Conservation (phyloP, 768 basidiomycete species). For the Hericium erinaceus region DNA sequence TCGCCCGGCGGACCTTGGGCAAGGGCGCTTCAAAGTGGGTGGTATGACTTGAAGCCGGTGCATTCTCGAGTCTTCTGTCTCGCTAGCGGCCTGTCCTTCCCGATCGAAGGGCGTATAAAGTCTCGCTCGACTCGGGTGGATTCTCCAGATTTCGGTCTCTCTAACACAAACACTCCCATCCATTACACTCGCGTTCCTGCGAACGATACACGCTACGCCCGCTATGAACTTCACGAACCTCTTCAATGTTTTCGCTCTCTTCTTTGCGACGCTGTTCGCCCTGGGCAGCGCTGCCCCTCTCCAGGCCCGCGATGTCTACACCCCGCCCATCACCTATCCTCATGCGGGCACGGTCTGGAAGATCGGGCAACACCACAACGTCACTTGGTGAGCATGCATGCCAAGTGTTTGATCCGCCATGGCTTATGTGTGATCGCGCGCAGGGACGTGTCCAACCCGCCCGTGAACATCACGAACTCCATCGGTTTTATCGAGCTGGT, state of each 20-base stretch:
- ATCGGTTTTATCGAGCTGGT: neutral
- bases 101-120: too few relatives aligned
- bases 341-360: conserved; percentile 16
- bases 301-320: conserved; percentile 17
- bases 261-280: neutral
- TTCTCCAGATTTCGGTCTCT: neutral
- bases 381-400: conserved; percentile 21
- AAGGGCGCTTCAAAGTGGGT: too few relatives aligned
- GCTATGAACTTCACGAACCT: neutral
- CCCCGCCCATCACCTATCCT: conserved; percentile 20
- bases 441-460: neutral
- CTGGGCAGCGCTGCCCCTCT: conserved; percentile 1
- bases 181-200: neutral
- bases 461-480: conserved; percentile 19
- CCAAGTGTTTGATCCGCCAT: neutral
- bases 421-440: neutral
- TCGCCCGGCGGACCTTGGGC: too few relatives aligned
- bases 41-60: too few relatives aligned
- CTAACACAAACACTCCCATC: neutral
- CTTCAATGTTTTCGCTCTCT: neutral
- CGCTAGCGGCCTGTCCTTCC: too few relatives aligned
- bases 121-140: neutral
- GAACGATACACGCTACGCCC: neutral
- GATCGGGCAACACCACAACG: conserved; percentile 14
- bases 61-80: too few relatives aligned